Base-by-base conservation (phyloP, 306 rosid genomes). In the Sicyos baderoa region DNA sequence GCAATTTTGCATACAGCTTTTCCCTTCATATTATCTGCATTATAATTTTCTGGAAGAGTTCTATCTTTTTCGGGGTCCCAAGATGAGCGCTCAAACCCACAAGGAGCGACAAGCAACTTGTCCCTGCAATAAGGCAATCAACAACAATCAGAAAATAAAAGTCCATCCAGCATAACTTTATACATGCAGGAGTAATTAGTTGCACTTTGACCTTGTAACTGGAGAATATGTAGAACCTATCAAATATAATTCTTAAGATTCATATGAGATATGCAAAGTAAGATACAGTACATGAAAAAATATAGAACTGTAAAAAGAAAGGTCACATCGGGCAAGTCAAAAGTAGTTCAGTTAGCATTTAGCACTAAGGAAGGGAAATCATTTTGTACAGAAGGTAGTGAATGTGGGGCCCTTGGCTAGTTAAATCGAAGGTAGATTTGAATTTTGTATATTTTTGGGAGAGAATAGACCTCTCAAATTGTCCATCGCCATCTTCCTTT, bases 1-100 rank as follows among this genome's bases (percentile, higher is more conserved):
- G 81, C 88, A 40, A 76, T 79, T 80, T 82, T 88, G 85, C 97
- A 87, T 77, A 74, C 74, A 59, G 77, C 48, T 89, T 91, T 91
- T 55, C 97, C 97, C 19, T 80, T 74, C 82, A 91, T 73, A 76
- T 84, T 82, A 50, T 84, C 87, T 17, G 80, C 84, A 74, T 75
- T 78, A 78, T 84, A 91, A 71, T 82, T 84, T 77, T 71, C 66
- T 48, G 95, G 96, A 82, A 89, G 86, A 84, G 77, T 77, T 62
- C 32, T 75, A 81, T 91, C 97, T 57, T 77, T 82, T 53, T 84
- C 81, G 71, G 97, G 97, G 84, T 89, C 87, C 95, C 97, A 91
- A 49, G 75, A 75, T 51, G 82, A 80, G 76, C 80, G 82, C 64
- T 91, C 96, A 58, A 85, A 80, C 74, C 97, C 96, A 74, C 51